These are phyloP conservation scores for Geosmithia putterillii DNA, from an alignment of 2,329 filamentous ascomycete species.

Conservation along the genomic window DNA sequence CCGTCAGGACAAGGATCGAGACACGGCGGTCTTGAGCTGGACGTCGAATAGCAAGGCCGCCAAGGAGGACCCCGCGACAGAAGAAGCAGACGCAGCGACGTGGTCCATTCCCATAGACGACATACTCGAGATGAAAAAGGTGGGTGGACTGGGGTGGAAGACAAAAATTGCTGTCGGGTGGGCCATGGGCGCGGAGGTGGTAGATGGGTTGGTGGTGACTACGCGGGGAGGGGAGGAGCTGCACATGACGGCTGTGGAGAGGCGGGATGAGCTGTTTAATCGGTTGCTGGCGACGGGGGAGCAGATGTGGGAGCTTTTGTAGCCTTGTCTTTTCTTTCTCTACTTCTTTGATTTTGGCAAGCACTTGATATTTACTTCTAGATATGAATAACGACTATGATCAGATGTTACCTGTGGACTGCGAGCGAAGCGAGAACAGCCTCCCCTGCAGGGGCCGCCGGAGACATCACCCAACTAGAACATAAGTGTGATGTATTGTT, in stretches of 20 bases:
- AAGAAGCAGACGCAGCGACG: slow-evolving; percentile 23
- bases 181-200: slow-evolving; percentile 61
- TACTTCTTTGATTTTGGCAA: neutral
- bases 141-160: slow-evolving; percentile 78
- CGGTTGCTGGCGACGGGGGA: slow-evolving; percentile 61
- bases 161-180: slow-evolving; percentile 71
- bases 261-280: slow-evolving; percentile 73
- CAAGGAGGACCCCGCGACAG: too few species aligned
- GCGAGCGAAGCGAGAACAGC: too few species aligned
- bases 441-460: too few species aligned
- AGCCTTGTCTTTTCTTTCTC: slow-evolving; percentile 38
- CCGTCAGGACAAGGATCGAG: slow-evolving; percentile 43
- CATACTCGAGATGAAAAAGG: slow-evolving; percentile 62
- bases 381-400: too few species aligned
- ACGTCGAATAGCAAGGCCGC: slow-evolving; percentile 43
- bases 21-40: slow-evolving; percentile 53
- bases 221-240: slow-evolving; percentile 42
- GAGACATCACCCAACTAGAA: too few species aligned
- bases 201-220: slow-evolving; percentile 60
- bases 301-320: slow-evolving; percentile 88
- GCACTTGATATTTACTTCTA: too few species aligned
- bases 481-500: too few species aligned
- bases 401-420: too few species aligned
- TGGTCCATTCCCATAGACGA: slow-evolving; percentile 63
- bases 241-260: slow-evolving; percentile 57